Evolutionary conservation across 2,329 filamentous ascomycete species (phyloP), one percentile per base, ranked within the genome.

Genomic region (Pseudogymnoascus sp.): DNA sequence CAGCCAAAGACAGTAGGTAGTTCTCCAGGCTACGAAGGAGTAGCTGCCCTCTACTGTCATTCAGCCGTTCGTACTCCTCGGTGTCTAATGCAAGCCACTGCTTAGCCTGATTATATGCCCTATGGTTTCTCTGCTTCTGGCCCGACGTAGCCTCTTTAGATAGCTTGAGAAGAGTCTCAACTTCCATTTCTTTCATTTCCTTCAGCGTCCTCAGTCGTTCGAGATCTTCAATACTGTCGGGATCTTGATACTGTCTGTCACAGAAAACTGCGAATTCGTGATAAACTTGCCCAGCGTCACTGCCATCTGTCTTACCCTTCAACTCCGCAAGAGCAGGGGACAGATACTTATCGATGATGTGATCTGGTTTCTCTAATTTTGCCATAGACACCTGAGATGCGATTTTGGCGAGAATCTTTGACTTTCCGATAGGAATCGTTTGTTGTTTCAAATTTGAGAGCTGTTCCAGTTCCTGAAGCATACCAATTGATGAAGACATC

Each of bases 201-300:
- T 87, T 88, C 33, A 97, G 80, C 68, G 86, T 91, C 70, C 90
- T 84, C 42, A 97, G 82, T 52, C 94, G 87, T 30, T 85, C 84
- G 64, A 96, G 84, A 69, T 99, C 94, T 72, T 96, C 91, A 1
- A 92, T 77, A 35, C 88, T 86, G 68, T 96, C 91, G 0, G 88
- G 84, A 70, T 93, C 93, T 69, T 96, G 90, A 8, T 99, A 80
- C 72, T 99, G 94, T 70, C 92, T 87, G 72, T 99, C 93, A 70
- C 95, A 99, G 72, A 99, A 99, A 60, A 87, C 84, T 25, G 95
- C 94, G 73, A 97, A 97, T 69, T 96, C 91, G 72, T 97, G 92
- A 70, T 92, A 97, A 0, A 97, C 94, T 67, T 91, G 83, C 1
- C 92, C 92, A 2, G 92, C 90, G 64, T 93, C 90, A 49, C 82